phyloP scores from a whole-genome alignment of 2,329 filamentous ascomycete species.

The Paraphaeosphaeria sporulosa region DNA sequence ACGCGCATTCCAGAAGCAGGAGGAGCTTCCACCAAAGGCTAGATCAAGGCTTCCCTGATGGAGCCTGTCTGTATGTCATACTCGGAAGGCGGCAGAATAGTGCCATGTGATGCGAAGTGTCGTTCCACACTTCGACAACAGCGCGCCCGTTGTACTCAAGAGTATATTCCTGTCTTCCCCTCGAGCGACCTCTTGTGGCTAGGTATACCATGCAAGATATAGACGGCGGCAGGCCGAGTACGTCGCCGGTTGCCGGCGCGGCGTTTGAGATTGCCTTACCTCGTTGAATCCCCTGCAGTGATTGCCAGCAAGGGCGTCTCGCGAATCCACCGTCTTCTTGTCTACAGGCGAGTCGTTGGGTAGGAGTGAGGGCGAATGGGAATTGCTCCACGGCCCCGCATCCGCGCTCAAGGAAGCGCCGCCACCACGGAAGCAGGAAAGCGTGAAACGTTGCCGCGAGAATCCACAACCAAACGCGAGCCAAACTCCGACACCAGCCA shows the following conservation, averaged over 20 bases:
- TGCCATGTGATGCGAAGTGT: background rate
- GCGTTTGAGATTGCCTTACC: constrained; percentile 1
- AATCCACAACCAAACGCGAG: constrained; percentile 22
- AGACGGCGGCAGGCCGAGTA: background rate
- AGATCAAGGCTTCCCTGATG: background rate
- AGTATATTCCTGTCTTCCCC: background rate
- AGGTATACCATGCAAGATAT: background rate
- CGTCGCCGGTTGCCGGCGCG: background rate
- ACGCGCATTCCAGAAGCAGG: background rate
- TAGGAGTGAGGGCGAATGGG: background rate
- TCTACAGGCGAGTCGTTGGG: background rate
- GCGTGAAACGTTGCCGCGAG: constrained; percentile 34
- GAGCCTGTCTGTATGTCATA: background rate
- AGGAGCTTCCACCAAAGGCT: background rate
- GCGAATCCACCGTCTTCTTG: background rate
- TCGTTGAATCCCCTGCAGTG: background rate
- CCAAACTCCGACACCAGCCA: constrained; percentile 22
- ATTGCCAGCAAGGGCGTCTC: constrained; percentile 3
- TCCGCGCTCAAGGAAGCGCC: constrained; percentile 27
- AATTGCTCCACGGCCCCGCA: constrained; percentile 13
- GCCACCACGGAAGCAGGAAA: constrained; percentile 19
- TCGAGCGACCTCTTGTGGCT: background rate
- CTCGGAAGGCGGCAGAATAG: background rate
- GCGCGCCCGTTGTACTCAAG: background rate
- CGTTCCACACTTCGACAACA: background rate